Percentiles rank a stretch among this genome's conserved stretches.
These are phyloP conservation scores for Malassezia arunalokei DNA, from an alignment of 1,284 basidiomycete genomes.

Conservation along the genomic window DNA sequence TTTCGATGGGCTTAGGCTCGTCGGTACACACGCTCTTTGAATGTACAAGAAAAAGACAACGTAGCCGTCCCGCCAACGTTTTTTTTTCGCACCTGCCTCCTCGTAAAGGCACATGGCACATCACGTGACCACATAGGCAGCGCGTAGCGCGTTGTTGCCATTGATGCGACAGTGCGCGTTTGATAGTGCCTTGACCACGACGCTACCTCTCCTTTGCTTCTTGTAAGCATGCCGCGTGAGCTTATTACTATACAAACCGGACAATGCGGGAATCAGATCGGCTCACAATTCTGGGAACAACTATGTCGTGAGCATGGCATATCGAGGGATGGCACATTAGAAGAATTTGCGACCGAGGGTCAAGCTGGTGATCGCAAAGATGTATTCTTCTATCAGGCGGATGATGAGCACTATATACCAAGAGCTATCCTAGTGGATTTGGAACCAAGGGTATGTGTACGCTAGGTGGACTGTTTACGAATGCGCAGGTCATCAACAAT, in stretches of 20 bases:
- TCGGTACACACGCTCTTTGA: background rate
- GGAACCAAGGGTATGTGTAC: slow-evolving; percentile 70
- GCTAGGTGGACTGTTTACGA: background rate
- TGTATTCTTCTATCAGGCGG: slow-evolving; percentile 99
- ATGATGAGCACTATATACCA: slow-evolving; percentile 98
- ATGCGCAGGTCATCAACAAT: slow-evolving; percentile 75
- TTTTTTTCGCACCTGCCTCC: slow-evolving; percentile 1
- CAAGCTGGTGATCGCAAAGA: slow-evolving; percentile 69
- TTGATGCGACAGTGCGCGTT: too few relatives aligned
- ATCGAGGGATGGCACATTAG: slow-evolving; percentile 40
- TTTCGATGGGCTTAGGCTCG: background rate
- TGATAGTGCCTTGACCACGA: background rate
- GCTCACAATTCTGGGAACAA: slow-evolving; percentile 46
- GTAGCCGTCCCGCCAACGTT: background rate
- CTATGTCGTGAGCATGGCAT: slow-evolving; percentile 45
- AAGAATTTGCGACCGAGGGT: slow-evolving; percentile 39
- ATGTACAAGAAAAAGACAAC: slow-evolving; percentile 2
- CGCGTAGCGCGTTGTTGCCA: slow-evolving; percentile 5
- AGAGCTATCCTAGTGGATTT: slow-evolving; percentile 90
- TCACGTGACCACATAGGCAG: slow-evolving; percentile 8
- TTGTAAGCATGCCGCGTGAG: slow-evolving; percentile 35
- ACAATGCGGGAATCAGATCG: slow-evolving; percentile 45
- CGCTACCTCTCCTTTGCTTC: background rate
- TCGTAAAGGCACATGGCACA: slow-evolving; percentile 8
- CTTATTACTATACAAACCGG: slow-evolving; percentile 45